Conservation (phyloP, 2,329 filamentous ascomycete genomes). For the Pleomassaria siparia region DNA sequence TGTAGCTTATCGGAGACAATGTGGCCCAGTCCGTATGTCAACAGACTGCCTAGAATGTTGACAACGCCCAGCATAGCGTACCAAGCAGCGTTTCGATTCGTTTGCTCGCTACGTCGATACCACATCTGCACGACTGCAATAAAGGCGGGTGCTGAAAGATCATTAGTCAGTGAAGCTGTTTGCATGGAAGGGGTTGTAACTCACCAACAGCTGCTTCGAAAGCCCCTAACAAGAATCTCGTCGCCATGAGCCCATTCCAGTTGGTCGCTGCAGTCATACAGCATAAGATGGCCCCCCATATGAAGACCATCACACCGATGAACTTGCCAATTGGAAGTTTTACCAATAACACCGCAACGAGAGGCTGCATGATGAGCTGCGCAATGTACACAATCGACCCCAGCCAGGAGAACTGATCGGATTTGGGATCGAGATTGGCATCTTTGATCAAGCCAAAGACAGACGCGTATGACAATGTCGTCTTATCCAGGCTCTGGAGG, state of each 20-base stretch:
- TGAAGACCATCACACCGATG: conserved; percentile 53
- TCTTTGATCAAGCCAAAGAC: conserved; percentile 65
- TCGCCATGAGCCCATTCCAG: conserved; percentile 62
- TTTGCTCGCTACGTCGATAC: conserved; percentile 63
- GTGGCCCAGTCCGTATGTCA: conserved; percentile 61
- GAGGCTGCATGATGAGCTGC: conserved; percentile 56
- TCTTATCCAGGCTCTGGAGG: conserved; percentile 65
- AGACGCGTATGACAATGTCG: conserved; percentile 62
- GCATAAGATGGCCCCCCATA: conserved; percentile 60
- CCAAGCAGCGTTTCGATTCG: conserved; percentile 59
- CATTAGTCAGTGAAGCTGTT: conserved; percentile 53
- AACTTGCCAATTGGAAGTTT: conserved; percentile 64
- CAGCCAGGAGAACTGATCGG: conserved; percentile 56
- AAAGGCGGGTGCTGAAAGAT: conserved; percentile 31
- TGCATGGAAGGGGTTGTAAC: conserved; percentile 30
- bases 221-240: conserved; percentile 67
- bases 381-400: conserved; percentile 57
- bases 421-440: conserved; percentile 54
- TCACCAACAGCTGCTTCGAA: conserved; percentile 62
- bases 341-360: conserved; percentile 58
- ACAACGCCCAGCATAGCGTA: conserved; percentile 64
- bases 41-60: conserved; percentile 57
- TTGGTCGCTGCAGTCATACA: conserved; percentile 62
- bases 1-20: conserved; percentile 52
- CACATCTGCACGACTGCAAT: conserved; percentile 61